Percentiles rank a stretch among this genome's conserved stretches.
phyloP scores from a whole-genome alignment of 2,329 filamentous ascomycete species.

The Chaetomium globosum region DNA sequence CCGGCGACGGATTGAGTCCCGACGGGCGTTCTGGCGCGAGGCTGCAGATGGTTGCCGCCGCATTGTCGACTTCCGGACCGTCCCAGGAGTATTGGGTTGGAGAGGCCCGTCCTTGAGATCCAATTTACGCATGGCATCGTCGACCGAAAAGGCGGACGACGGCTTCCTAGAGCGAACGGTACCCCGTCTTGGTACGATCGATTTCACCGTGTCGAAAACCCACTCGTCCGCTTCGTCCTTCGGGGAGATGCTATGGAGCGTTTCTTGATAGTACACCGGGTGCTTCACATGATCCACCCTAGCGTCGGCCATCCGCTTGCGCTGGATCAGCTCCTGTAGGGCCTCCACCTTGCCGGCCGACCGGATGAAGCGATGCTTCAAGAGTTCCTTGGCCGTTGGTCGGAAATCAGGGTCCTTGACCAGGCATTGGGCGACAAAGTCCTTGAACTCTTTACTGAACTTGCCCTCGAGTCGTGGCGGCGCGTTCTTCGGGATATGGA shows the following conservation, averaged over 20 bases:
- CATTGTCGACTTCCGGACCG: slow-evolving; percentile 63
- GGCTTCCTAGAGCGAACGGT: slow-evolving; percentile 57
- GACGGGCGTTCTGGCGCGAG: slow-evolving; percentile 35
- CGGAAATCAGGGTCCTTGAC: slow-evolving; percentile 87
- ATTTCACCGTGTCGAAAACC: slow-evolving; percentile 94
- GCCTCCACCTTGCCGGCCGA: slow-evolving; percentile 85
- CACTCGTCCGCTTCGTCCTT: slow-evolving; percentile 78
- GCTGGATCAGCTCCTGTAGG: slow-evolving; percentile 82
- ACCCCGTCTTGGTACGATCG: slow-evolving; percentile 61
- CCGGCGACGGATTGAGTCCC: slow-evolving; percentile 37
- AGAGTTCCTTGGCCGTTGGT: slow-evolving; percentile 80
- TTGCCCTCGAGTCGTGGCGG: slow-evolving; percentile 82
- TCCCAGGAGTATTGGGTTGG: slow-evolving; percentile 59
- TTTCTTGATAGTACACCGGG: slow-evolving; percentile 90
- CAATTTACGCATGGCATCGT: slow-evolving; percentile 62
- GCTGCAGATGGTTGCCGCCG: slow-evolving; percentile 46
- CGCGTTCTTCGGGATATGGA: slow-evolving; percentile 85
- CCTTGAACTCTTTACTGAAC: slow-evolving; percentile 89
- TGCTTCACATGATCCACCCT: slow-evolving; percentile 69
- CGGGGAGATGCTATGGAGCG: slow-evolving; percentile 70
- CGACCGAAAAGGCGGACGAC: slow-evolving; percentile 60
- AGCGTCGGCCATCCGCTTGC: slow-evolving; percentile 80
- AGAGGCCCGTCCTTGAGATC: slow-evolving; percentile 64
- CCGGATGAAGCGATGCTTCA: slow-evolving; percentile 86
- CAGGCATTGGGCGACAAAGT: slow-evolving; percentile 87